Base-by-base conservation (phyloP, 495 filamentous ascomycete species). In the Aspergillus nidulans region DNA sequence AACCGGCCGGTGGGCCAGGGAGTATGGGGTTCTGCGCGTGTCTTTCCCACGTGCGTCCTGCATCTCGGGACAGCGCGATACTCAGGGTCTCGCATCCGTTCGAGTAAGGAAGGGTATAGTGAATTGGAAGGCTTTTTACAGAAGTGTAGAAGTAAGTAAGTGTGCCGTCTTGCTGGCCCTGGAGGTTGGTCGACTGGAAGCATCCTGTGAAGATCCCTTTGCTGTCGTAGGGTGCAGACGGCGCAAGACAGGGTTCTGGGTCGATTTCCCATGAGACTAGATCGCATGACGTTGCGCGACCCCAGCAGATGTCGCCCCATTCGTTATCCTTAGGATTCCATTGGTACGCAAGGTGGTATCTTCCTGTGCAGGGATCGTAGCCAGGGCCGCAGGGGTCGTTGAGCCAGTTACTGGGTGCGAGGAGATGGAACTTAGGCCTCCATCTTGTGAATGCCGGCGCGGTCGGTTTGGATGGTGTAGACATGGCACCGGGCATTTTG, bases 351-450 rank as follows among this genome's bases (percentile, higher is more conserved):
- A 76, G 26, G 40, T 79, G 75, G 48, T 77, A 75, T 7, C 63
- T 47, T 10, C 65, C 61, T 6, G 70, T 75, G 16, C 55, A 56
- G 13, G 77, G 77, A 56, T 83, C 80, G 45, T 82, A 84, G 49
- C 78, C 74, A 18, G 77, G 63, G 8, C 75, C 80, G 50, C 79
- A 82, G 5, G 81, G 81, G 28, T 84, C 81, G 53, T 84, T 82
- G 68, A 81, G 67, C 79, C 80, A 84, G 23, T 77, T 77, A 44
- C 64, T 63, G 5, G 79, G 74, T 6, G 81, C 76, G 6, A 68
- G 67, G 36, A 85, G 68, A 56, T 83, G 81, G 42, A 68, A 78
- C 4, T 55, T 69, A 19, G 81, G 80, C 24, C 79, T 62, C 74
- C 56, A 50, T 47, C 34, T 45, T 76, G 45, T 34, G 46, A 49